phyloP scores from a whole-genome alignment of 1,139 yeast genomes.

The Tardiomyces depauwii region DNA sequence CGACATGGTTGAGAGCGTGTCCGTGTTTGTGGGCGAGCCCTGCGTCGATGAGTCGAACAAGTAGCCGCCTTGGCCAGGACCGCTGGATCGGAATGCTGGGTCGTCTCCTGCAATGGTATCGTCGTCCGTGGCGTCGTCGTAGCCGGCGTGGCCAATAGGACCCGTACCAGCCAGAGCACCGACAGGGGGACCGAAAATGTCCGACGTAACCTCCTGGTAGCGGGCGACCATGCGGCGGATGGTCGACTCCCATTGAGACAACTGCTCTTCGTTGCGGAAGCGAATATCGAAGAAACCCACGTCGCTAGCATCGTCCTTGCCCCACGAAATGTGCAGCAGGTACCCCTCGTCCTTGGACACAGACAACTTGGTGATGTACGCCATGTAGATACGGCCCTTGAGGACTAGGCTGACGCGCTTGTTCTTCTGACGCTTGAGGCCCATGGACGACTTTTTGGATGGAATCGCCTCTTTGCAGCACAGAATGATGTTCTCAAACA shows the following conservation, averaged over 20 bases:
- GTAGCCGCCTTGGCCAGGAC: not conserved
- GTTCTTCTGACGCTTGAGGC: slow-evolving; percentile 17
- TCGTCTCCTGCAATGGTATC: not conserved
- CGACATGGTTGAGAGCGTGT: slow-evolving; percentile 1
- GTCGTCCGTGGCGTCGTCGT: slow-evolving; percentile 3
- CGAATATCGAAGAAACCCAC: slow-evolving; percentile 27
- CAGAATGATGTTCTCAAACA: slow-evolving; percentile 78
- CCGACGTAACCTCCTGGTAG: slow-evolving; percentile 9
- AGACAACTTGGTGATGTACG: slow-evolving; percentile 25
- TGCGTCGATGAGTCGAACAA: not conserved
- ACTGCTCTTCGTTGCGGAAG: slow-evolving; percentile 24
- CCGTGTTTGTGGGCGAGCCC: not conserved
- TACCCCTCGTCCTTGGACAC: slow-evolving; percentile 19
- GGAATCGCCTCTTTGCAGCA: slow-evolving; percentile 47
- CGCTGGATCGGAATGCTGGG: not conserved
- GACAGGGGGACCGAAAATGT: not conserved
- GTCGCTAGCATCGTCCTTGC: slow-evolving; percentile 25
- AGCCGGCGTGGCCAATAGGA: not conserved
- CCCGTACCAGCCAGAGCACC: not conserved
- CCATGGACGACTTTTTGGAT: slow-evolving; percentile 19
- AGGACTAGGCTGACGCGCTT: slow-evolving; percentile 23
- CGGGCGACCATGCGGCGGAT: slow-evolving; percentile 11
- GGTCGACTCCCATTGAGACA: slow-evolving; percentile 25
- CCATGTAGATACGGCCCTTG: slow-evolving; percentile 32
- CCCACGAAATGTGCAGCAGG: slow-evolving; percentile 26